Evolutionary conservation across 805 yeast genomes (phyloP).

Genomic region (Barnettozyma californica): DNA sequence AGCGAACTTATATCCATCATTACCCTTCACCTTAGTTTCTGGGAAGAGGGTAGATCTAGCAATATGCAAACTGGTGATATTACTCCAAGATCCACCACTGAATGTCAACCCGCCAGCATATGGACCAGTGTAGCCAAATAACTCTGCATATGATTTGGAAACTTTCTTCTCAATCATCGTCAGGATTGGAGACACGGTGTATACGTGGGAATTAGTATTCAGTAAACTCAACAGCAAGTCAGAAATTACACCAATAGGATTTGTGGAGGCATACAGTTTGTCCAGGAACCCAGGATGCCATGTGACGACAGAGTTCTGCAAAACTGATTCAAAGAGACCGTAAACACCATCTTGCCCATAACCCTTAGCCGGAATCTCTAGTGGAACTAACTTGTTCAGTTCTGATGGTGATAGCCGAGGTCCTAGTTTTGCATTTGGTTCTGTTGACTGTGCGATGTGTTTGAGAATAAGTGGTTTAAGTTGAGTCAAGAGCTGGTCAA

Average conservation of each 20-base stretch:
- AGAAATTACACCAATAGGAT: constrained; percentile 74
- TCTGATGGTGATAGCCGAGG: constrained; percentile 45
- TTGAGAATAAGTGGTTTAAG: constrained; percentile 46
- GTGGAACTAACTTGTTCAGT: constrained; percentile 32
- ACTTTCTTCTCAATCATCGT: constrained; percentile 69
- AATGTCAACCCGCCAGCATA: constrained; percentile 79
- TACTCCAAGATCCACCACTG: constrained; percentile 86
- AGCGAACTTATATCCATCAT: constrained; percentile 50
- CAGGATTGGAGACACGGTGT: constrained; percentile 76
- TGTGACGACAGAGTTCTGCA: constrained; percentile 68
- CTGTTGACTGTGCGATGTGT: constrained; percentile 47
- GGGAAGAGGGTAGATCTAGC: constrained; percentile 67
- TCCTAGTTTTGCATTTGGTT: constrained; percentile 44
- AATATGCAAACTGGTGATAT: constrained; percentile 70
- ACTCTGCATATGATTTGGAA: constrained; percentile 58
- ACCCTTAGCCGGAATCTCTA: constrained; percentile 34
- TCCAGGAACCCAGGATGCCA: constrained; percentile 88
- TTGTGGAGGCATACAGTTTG: constrained; percentile 79
- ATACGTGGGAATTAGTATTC: constrained; percentile 83
- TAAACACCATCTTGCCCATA: constrained; percentile 41
- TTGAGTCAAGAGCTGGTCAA: constrained; percentile 47
- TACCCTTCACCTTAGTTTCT: constrained; percentile 62
- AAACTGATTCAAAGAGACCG: constrained; percentile 46
- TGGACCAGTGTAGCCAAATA: constrained; percentile 52
- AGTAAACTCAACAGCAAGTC: constrained; percentile 63